Base-by-base conservation (phyloP, 345 rosid species). In the Heritiera fomes region DNA sequence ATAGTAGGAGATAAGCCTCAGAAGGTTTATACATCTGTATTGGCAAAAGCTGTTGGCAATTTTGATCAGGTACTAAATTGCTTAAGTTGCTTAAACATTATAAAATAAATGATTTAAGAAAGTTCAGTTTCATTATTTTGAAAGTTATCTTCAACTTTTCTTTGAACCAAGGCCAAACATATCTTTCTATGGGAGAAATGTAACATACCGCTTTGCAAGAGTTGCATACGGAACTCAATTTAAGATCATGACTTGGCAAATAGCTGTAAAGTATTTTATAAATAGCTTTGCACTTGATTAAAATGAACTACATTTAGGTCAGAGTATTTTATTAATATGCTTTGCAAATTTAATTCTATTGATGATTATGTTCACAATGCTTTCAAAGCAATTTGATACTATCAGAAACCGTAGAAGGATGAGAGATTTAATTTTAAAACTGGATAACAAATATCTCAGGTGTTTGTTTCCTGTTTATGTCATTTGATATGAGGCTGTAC, bases 1-100 rank as follows among this genome's bases (percentile, higher is more conserved):
- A 85, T 90, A 23, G 84, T 75, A 78, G 83, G 30, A 34, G 76
- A 84, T 64, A 70, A 74, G 76, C 85, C 83, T 34, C 41, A 20
- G 67, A 94, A 89, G 83, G 89, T 90, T 82, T 95, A 93, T 87
- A 92, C 90, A 70, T 95, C 99, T 65, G 56, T 93, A 84, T 66
- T 95, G 90, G 92, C 92, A 53, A 95, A 95, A 85, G 95, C 94
- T 71, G 95, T 93, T 78, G 84, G 88, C 77, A 87, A 87, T 79
- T 81, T 83, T 58, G 97, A 93, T 82, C 97, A 94, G 98, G 98
- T 93, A 87, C 14, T 45, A 58, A 60, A 43, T 79, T 40, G 49
- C 43, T 70, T 23, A 52, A 46, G 66, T 56, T 73, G 18, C 73
- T 40, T 34, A 40, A 67, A 60, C 58, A 65, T 77, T 66, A 8